Evolutionary conservation across 805 yeast species (phyloP).

Genomic region (Citeromyces nyonsensis): DNA sequence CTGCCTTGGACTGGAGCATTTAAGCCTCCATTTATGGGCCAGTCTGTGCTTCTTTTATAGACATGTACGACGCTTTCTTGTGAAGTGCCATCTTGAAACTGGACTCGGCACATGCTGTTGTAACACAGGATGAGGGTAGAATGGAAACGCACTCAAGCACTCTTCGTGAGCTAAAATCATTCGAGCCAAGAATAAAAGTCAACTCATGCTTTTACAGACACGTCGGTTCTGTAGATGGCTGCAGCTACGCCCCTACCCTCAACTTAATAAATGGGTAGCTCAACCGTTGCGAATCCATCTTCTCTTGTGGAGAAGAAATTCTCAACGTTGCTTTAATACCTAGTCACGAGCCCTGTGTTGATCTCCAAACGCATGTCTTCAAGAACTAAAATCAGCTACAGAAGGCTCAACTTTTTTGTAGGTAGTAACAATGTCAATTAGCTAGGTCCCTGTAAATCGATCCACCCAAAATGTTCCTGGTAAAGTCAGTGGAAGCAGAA

Average conservation of each 20-base stretch:
- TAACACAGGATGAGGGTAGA: too few relatives aligned
- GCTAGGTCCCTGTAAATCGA: constrained; percentile 96
- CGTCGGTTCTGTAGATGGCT: constrained; percentile 93
- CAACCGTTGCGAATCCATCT: constrained; percentile 39
- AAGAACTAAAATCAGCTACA: too few relatives aligned
- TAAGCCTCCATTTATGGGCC: constrained; percentile 99
- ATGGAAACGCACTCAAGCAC: too few relatives aligned
- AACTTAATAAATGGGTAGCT: constrained; percentile 52
- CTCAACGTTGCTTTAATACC: constrained; percentile 68
- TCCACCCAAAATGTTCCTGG: constrained; percentile 90
- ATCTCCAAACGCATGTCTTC: constrained; percentile 96
- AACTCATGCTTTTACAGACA: constrained; percentile 12
- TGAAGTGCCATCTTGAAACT: constrained; percentile 80
- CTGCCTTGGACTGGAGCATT: constrained; percentile 93
- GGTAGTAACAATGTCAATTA: constrained; percentile 69
- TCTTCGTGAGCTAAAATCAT: too few relatives aligned
- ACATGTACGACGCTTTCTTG: constrained; percentile 63
- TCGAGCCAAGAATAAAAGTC: too few relatives aligned
- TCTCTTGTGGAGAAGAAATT: constrained; percentile 59
- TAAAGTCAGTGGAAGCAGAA: constrained; percentile 85
- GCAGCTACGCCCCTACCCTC: constrained; percentile 68
- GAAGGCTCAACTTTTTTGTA: too few relatives aligned
- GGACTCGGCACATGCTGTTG: constrained; percentile 81
- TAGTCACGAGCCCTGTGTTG: constrained; percentile 90
- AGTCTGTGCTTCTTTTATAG: constrained; percentile 93